phyloP scores from a whole-genome alignment of 202 grass and related monocot genomes.

The Hordeum pubiflorum region DNA sequence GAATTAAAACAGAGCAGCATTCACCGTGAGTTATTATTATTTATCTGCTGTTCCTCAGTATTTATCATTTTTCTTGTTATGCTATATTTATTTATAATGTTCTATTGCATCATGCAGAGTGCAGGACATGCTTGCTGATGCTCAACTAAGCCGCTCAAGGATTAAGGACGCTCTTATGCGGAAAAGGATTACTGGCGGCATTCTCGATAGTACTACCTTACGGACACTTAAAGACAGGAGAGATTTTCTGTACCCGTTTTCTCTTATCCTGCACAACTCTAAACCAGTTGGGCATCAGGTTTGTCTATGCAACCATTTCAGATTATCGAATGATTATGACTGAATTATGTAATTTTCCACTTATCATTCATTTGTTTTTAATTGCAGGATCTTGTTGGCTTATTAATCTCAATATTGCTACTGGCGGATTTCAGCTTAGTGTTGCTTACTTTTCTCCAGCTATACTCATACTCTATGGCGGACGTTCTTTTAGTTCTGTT shows the following conservation, averaged over 20 bases:
- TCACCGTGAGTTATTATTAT: constrained; percentile 46
- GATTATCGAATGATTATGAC: background rate
- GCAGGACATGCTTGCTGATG: constrained; percentile 35
- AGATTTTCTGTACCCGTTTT: constrained; percentile 87
- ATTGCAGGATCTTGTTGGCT: constrained; percentile 96
- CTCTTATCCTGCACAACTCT: constrained; percentile 92
- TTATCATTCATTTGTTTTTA: constrained; percentile 20
- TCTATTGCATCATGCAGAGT: constrained; percentile 48
- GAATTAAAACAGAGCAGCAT: constrained; percentile 54
- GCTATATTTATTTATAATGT: constrained; percentile 19
- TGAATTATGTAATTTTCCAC: constrained; percentile 11
- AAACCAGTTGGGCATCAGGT: constrained; percentile 98
- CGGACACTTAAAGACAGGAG: constrained; percentile 77
- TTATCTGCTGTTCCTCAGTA: constrained; percentile 20
- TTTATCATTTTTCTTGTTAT: constrained; percentile 3
- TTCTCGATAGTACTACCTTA: constrained; percentile 69
- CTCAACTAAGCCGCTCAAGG: constrained; percentile 40
- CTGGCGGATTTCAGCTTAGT: constrained; percentile 96
- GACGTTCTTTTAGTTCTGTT: constrained; percentile 94
- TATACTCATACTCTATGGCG: constrained; percentile 92
- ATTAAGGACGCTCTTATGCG: constrained; percentile 51
- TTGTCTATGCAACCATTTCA: constrained; percentile 19
- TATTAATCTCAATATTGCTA: constrained; percentile 90
- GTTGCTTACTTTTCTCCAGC: constrained; percentile 91
- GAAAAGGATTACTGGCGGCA: constrained; percentile 76